Evolutionary conservation across 371 early-diverging fungal species (phyloP).

Genomic region (Mucor sp.): DNA sequence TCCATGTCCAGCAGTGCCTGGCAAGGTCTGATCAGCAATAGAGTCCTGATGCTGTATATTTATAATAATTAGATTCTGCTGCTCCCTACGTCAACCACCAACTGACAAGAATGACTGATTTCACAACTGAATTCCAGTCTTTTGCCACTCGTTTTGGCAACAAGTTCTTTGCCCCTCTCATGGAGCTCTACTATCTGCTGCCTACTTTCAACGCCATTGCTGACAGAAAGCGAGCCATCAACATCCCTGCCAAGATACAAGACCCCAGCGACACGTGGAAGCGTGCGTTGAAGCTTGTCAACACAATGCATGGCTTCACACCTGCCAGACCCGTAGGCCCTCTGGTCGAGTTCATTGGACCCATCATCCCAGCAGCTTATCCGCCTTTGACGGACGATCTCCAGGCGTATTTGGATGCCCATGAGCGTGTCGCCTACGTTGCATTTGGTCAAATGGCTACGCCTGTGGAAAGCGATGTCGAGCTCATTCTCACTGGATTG

Average conservation of each 20-base stretch:
- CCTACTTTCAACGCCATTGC: neutral
- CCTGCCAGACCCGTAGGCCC: slow-evolving; percentile 34
- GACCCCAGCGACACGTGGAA: neutral
- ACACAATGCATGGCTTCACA: slow-evolving; percentile 25
- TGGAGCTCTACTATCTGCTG: neutral
- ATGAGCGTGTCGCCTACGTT: slow-evolving; percentile 32
- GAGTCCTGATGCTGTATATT: too few species aligned
- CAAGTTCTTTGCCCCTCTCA: neutral
- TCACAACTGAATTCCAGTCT: slow-evolving; percentile 9
- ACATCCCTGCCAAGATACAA: neutral
- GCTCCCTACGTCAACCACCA: slow-evolving; percentile 14
- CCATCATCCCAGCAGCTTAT: slow-evolving; percentile 21
- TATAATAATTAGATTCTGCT: slow-evolving; percentile 3
- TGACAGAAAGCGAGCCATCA: neutral
- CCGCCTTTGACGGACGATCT: slow-evolving; percentile 16
- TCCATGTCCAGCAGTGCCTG: neutral
- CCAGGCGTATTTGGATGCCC: slow-evolving; percentile 17
- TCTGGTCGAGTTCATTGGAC: slow-evolving; percentile 36
- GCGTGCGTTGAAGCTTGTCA: slow-evolving; percentile 25
- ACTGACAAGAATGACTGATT: neutral
- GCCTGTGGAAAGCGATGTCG: slow-evolving; percentile 11
- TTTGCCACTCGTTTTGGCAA: neutral
- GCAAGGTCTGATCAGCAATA: too few species aligned
- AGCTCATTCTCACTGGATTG: slow-evolving; percentile 21
- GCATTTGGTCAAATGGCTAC: slow-evolving; percentile 43